Base-by-base conservation (phyloP, 2,329 filamentous ascomycete genomes). In the Pestalotiopsis sp. region DNA sequence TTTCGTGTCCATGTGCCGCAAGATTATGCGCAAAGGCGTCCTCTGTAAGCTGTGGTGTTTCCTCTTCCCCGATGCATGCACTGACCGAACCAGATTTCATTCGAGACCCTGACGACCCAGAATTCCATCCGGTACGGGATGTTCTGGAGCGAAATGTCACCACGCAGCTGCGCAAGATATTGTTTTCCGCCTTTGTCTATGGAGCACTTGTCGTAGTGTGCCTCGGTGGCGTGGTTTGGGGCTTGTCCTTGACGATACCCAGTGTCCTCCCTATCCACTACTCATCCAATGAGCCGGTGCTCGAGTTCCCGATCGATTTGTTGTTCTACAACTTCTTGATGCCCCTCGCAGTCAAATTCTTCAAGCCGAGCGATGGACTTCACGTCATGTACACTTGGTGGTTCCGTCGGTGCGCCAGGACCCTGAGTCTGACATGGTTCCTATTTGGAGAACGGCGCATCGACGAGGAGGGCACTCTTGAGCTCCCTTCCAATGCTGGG, bases 1-100 rank as follows among this genome's bases (percentile, higher is more conserved):
- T 3, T 99, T 99, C 78, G 96, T 99, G 20, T 97, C 95, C 68
- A 98, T 99, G 95, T 99, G 96, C 81, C 91, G 96, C 71, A 98
- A 97, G 83, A 97, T 98, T 69, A 93, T 99, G 91, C 91, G 96
- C 71, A 94, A 90, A 73, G 96, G 96, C 65, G 96, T 99, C 56
- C 85, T 99, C 69, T 98, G 91, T 93, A 85, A 87, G 91, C 86
- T 64, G 38, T 38, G 9, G n/a, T 25, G 11, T 58, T 23, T 11
- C 23, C 20, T 52, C 45, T 13, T 17, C 25, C 11, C 41, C 6
- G 49, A 36, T 7, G 11, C 45, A 25, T 12, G 9, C 5, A 9
- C 49, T 66, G 20, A 57, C 25, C 14, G 6, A 31, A 1, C 70
- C 70, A 93, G 91, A 98, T 83, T 99, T 99, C 79, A 99, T 99